phyloP scores from a whole-genome alignment of 345 rosid genomes.

The Xanthoceras sorbifolium region DNA sequence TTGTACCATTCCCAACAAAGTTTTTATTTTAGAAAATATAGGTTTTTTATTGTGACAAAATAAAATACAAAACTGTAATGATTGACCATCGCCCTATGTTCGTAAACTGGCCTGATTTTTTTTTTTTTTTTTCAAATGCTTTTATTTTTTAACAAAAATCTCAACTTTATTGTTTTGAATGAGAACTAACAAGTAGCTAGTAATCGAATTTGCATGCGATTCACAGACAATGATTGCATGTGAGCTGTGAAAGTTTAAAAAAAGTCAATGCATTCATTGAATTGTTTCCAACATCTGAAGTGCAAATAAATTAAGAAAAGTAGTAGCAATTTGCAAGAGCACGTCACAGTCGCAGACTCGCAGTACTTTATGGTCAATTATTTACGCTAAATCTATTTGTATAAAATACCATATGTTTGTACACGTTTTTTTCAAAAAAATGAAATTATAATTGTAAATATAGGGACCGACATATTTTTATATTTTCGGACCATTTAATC shows the following conservation, averaged over 20 bases:
- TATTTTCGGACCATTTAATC: too few species aligned
- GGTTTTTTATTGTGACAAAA: too few species aligned
- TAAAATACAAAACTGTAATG: too few species aligned
- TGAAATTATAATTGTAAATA: too few species aligned
- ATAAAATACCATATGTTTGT: neutral
- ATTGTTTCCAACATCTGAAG: neutral
- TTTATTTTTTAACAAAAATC: too few species aligned
- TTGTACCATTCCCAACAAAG: too few species aligned
- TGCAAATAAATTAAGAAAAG: neutral
- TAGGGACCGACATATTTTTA: too few species aligned
- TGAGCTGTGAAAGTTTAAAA: neutral
- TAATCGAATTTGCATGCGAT: neutral
- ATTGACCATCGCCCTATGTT: neutral
- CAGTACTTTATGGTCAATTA: neutral
- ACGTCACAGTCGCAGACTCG: neutral
- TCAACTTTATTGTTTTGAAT: neutral
- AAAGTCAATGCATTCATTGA: constrained; percentile 3
- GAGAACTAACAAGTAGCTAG: neutral
- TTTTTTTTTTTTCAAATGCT: neutral
- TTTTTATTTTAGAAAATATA: too few species aligned
- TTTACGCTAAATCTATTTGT: neutral
- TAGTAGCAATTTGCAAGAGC: neutral
- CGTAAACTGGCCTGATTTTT: neutral
- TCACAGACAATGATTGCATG: neutral
- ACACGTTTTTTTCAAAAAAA: too few species aligned